Conservation (phyloP, 371 early-diverging fungal species). For the Syncephalastrum racemosum region DNA sequence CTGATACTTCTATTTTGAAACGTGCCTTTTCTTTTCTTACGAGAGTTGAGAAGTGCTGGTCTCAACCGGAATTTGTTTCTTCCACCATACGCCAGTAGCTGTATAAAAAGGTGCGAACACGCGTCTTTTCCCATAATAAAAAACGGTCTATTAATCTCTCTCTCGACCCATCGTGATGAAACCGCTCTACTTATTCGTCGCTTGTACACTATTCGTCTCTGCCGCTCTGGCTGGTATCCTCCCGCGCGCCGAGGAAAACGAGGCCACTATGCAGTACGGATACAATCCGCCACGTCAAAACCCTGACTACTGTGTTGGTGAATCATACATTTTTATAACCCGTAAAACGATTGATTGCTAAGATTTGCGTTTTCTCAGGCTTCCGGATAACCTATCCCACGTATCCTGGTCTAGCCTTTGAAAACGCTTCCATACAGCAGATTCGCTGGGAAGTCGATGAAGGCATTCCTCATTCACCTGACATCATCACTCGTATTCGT, state of each 20-base stretch:
- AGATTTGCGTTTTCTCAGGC: slow-evolving; percentile 2
- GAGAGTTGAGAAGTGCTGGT: too few species aligned
- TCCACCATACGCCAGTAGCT: too few species aligned
- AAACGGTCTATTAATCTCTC: not conserved
- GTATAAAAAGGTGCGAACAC: too few species aligned
- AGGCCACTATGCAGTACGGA: slow-evolving; percentile 41
- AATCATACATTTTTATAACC: too few species aligned
- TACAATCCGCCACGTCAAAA: slow-evolving; percentile 52
- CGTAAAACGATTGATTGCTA: not conserved
- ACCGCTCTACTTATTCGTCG: too few species aligned
- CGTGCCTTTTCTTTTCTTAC: too few species aligned
- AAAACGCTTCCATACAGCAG: slow-evolving; percentile 19
- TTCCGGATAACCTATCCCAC: slow-evolving; percentile 32
- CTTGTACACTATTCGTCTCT: too few species aligned
- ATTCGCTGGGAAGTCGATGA: slow-evolving; percentile 29
- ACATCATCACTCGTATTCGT: slow-evolving; percentile 34
- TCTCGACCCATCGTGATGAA: not conserved
- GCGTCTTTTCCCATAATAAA: not conserved
- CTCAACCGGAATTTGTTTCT: too few species aligned
- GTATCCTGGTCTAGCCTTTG: slow-evolving; percentile 15
- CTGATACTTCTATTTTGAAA: too few species aligned
- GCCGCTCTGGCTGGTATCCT: not conserved
- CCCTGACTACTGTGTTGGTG: slow-evolving; percentile 44
- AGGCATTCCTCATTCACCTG: slow-evolving; percentile 18
- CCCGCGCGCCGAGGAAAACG: slow-evolving; percentile 30